Percentiles rank a stretch among this genome's conserved stretches.
These are phyloP conservation scores for Golovinomyces cichoracearum DNA, from an alignment of 2,329 filamentous ascomycete genomes.

Conservation along the genomic window DNA sequence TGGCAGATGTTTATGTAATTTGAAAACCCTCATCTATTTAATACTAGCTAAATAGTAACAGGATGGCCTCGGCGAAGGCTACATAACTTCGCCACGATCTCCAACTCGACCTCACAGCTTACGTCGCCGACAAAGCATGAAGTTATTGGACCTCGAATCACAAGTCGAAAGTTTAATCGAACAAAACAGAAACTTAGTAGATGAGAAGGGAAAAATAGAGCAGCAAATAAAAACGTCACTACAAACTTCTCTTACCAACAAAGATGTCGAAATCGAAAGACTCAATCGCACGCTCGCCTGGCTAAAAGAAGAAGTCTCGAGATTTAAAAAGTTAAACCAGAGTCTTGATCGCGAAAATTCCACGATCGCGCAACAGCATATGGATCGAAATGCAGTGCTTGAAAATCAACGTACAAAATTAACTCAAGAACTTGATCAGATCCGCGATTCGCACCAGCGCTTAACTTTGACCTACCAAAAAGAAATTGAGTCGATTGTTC, in stretches of 20 bases:
- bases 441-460: slow-evolving; percentile 35
- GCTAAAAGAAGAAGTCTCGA: slow-evolving; percentile 56
- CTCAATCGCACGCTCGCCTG: slow-evolving; percentile 55
- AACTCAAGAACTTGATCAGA: slow-evolving; percentile 40
- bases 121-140: slow-evolving; percentile 92
- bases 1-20: slow-evolving; percentile 89
- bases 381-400: slow-evolving; percentile 40
- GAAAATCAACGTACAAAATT: slow-evolving; percentile 40
- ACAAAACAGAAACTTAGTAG: slow-evolving; percentile 58
- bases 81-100: slow-evolving; percentile 62
- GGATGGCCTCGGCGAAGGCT: slow-evolving; percentile 86
- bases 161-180: slow-evolving; percentile 59
- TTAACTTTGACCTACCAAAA: slow-evolving; percentile 34
- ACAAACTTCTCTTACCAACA: slow-evolving; percentile 46
- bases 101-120: slow-evolving; percentile 86
- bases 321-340: slow-evolving; percentile 61
- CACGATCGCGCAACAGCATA: slow-evolving; percentile 50
- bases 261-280: slow-evolving; percentile 64
- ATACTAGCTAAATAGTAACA: slow-evolving; percentile 16
- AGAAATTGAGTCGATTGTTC: slow-evolving; percentile 38
- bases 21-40: slow-evolving; percentile 2
- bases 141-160: slow-evolving; percentile 73
- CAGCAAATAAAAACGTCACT: slow-evolving; percentile 38
- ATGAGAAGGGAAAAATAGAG: slow-evolving; percentile 46
- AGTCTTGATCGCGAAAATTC: slow-evolving; percentile 52